phyloP scores from a whole-genome alignment of 1,284 basidiomycete genomes.

The Trichosporon faecale region DNA sequence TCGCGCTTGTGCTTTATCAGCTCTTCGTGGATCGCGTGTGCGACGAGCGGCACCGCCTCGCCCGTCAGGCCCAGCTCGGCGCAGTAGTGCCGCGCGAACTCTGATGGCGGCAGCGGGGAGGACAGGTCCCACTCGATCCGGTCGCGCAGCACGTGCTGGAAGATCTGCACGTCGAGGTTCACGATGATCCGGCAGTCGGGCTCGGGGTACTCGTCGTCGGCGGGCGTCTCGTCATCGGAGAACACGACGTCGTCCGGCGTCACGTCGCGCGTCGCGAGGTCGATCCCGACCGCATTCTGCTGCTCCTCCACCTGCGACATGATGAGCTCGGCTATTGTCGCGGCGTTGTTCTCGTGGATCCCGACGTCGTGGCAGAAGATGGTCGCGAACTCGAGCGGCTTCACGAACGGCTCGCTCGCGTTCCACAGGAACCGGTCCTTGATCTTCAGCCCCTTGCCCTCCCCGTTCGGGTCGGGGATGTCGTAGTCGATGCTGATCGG shows the following conservation, averaged over 20 bases:
- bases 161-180: constrained; percentile 96
- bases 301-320: constrained; percentile 85
- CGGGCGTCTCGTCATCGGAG: constrained; percentile 33
- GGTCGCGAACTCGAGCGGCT: constrained; percentile 76
- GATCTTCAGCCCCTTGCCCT: constrained; percentile 66
- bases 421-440: constrained; percentile 98
- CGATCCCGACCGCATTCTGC: constrained; percentile 70
- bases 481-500: constrained; percentile 95
- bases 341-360: constrained; percentile 67
- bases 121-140: constrained; percentile 98
- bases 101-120: constrained; percentile 83
- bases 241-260: constrained; percentile 43
- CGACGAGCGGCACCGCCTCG: constrained; percentile 81
- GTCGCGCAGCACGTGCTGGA: constrained; percentile 82
- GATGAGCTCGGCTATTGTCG: constrained; percentile 80
- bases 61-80: constrained; percentile 82
- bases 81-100: constrained; percentile 76
- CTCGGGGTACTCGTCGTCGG: constrained; percentile 57
- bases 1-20: constrained; percentile 91
- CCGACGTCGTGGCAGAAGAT: constrained; percentile 86
- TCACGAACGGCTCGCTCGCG: constrained; percentile 67
- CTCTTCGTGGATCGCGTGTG: constrained; percentile 92
- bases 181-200: constrained; percentile 85
- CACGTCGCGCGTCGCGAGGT: constrained; percentile 44
- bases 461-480: constrained; percentile 58